phyloP scores from a whole-genome alignment of 1,139 yeast species.

The Geotrichum cucujoidarum region DNA sequence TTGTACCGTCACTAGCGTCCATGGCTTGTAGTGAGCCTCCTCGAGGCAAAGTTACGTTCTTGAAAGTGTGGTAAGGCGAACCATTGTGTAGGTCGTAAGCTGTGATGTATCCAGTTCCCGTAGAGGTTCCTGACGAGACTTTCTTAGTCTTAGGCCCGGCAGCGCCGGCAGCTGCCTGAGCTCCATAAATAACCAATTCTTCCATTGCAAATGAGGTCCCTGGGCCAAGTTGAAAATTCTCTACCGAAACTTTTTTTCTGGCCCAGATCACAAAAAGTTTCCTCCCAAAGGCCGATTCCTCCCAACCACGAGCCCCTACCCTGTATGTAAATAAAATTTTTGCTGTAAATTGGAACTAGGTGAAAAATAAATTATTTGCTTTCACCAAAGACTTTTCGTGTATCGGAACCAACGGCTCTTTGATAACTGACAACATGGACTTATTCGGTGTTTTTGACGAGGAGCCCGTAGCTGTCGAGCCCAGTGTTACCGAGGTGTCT shows the following conservation, averaged over 20 bases:
- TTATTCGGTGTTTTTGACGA: conserved; percentile 21
- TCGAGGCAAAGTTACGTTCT: conserved; percentile 17
- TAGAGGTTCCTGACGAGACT: conserved; percentile 17
- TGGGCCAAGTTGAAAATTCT: neutral
- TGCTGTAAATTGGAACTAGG: conserved; percentile 3
- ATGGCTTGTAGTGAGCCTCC: conserved; percentile 10
- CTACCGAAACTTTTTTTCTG: neutral
- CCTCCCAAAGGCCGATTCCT: too few relatives aligned
- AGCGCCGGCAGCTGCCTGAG: conserved; percentile 22
- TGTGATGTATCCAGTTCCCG: conserved; percentile 20
- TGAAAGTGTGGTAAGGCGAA: conserved; percentile 18
- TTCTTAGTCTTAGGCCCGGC: conserved; percentile 14
- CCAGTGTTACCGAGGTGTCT: neutral
- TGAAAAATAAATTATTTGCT: neutral
- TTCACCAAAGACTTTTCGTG: neutral
- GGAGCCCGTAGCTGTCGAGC: conserved; percentile 14
- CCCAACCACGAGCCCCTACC: too few relatives aligned
- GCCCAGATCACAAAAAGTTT: too few relatives aligned
- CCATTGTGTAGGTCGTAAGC: conserved; percentile 20
- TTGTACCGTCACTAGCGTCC: conserved; percentile 25
- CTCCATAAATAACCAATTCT: conserved; percentile 30
- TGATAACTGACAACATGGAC: conserved; percentile 13
- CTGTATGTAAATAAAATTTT: too few relatives aligned
- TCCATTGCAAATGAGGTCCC: conserved; percentile 23
- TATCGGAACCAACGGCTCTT: neutral